phyloP scores from a whole-genome alignment of 2,329 filamentous ascomycete species.

The Fusarium fujikuroi region DNA sequence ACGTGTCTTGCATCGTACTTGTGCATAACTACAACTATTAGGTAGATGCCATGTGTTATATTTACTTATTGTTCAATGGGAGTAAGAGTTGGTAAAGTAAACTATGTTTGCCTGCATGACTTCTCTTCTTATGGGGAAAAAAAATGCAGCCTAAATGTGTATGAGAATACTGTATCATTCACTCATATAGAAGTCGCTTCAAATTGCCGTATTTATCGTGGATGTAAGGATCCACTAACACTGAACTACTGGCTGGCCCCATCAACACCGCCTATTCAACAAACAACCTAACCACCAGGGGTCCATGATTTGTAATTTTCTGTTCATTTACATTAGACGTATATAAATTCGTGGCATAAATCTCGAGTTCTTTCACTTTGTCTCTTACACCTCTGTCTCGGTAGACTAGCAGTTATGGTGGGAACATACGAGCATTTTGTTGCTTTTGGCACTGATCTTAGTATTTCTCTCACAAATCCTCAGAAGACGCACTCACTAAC shows the following conservation, averaged over 20 bases:
- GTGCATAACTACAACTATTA: slow-evolving; percentile 44
- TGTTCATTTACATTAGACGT: slow-evolving; percentile 28
- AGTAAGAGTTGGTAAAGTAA: slow-evolving; percentile 16
- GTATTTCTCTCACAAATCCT: slow-evolving; percentile 48
- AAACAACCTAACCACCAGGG: slow-evolving; percentile 15
- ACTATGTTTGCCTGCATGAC: background rate
- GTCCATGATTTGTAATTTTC: slow-evolving; percentile 18
- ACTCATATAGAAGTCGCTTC: background rate
- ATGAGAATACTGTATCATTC: background rate
- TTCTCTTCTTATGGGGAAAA: too few relatives aligned
- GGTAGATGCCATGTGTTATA: slow-evolving; percentile 47
- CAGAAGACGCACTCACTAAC: slow-evolving; percentile 16
- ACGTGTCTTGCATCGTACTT: slow-evolving; percentile 40
- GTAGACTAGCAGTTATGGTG: slow-evolving; percentile 39
- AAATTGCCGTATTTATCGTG: background rate
- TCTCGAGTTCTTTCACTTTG: background rate
- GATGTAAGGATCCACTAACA: slow-evolving; percentile 14
- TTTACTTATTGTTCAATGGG: slow-evolving; percentile 44
- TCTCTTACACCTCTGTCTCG: background rate
- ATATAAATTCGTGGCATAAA: background rate
- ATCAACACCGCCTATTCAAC: slow-evolving; percentile 42
- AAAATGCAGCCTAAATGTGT: background rate
- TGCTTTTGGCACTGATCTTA: slow-evolving; percentile 59
- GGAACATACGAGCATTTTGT: slow-evolving; percentile 50
- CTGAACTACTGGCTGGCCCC: slow-evolving; percentile 12